Base-by-base conservation (phyloP, 768 basidiomycete genomes). In the Zangia roseola region DNA sequence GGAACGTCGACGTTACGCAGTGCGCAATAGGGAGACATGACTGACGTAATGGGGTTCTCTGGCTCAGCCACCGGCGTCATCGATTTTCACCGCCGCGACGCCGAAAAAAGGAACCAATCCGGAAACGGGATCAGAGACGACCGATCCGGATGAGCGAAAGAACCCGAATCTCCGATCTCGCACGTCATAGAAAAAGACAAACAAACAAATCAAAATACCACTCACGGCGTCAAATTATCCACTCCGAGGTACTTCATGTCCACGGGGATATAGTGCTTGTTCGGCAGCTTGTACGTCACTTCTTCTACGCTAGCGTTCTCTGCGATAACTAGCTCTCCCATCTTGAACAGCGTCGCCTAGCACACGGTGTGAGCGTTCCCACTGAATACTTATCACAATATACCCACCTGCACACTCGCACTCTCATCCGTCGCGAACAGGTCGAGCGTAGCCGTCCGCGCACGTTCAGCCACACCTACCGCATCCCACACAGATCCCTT, bases 351-450 rank as follows among this genome's bases (percentile, higher is more conserved):
- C 23, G 94, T 31, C 9, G 94, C 94, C 89, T 97, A 16, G 14
- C 5, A 6, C 31, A 31, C 14, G 14, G 31, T 31, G 14, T 14
- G 31, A 31, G 14, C 31, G 31, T 16, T 31, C 14, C 16, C 31
- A 14, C 6, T 31, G 14, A 31, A 31, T 16, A 31, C n/a, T 31
- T 6, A 31, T 5, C 14, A 16, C 14, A 31, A 28, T 0, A 0
- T 2, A 67, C 79, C 33, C 57, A 89, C 91, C 81, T 91, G 31
- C 14, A 31, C 31, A 16, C 9, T 90, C 92, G 61, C 31, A 16
- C 91, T 93, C 59, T 94, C 86, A 58, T 98, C 92, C 26, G 72
- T 69, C 4, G 93, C 91, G 63, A 97, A 97, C 2, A 83, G 69
- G 50, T 92, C 82, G 31, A 97, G 70, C 20, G 92, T 94, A 87